A percentile compares a stretch with the other conserved stretches of the same genome.
These are phyloP conservation scores for Eucommia ulmoides DNA, from an alignment of 257 asterid species.

Conservation along the genomic window DNA sequence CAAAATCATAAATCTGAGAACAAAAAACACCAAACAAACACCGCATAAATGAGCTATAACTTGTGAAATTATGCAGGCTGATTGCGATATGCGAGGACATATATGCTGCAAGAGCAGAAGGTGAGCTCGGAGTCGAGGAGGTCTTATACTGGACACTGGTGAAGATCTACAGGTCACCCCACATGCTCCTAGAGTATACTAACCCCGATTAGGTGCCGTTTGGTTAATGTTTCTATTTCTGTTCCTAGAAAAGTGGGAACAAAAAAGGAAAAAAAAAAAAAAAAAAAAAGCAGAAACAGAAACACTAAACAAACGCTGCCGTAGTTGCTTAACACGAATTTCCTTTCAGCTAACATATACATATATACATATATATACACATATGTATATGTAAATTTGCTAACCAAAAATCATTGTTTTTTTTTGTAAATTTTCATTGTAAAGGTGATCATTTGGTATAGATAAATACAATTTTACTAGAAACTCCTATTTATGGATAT, in stretches of 20 bases:
- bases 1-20: no score
- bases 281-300: no score
- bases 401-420: no score
- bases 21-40: no score
- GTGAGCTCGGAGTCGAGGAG: constrained; percentile 95
- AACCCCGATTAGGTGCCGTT: constrained; percentile 43
- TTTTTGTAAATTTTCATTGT: no score
- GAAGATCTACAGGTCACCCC: constrained; percentile 95
- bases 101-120: constrained; percentile 98
- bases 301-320: neutral
- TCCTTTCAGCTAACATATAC: neutral
- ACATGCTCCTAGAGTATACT: constrained; percentile 89
- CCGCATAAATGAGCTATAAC: no score
- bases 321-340: neutral
- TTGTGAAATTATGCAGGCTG: no score
- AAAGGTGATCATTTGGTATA: no score
- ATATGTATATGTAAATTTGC: no score
- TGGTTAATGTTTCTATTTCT: constrained; percentile 8
- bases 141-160: constrained; percentile 91
- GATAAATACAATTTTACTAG: no score
- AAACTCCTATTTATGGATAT: no score
- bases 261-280: neutral
- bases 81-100: constrained; percentile 97
- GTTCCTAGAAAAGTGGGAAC: neutral
- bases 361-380: neutral